Conservation (phyloP, 805 yeast genomes). For the Wickerhamiella galacta region DNA sequence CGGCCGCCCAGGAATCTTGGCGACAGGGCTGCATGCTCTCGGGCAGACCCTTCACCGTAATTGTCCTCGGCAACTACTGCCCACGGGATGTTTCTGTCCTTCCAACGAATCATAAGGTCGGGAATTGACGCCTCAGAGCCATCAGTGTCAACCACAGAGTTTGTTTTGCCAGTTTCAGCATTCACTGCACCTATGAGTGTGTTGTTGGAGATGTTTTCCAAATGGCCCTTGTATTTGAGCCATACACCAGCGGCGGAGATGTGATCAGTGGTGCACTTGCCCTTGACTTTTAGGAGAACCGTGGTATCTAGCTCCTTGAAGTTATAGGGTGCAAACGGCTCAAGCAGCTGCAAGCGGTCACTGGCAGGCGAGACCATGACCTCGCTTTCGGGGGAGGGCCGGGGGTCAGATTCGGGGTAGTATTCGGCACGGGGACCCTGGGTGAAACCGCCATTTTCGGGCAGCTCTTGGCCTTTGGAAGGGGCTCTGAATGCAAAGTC, state of each 20-base stretch:
- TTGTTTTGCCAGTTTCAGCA: conserved; percentile 92
- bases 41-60: conserved; percentile 98
- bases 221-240: conserved; percentile 96
- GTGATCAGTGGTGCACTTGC: conserved; percentile 97
- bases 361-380: conserved; percentile 73
- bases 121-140: conserved; percentile 71
- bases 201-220: conserved; percentile 88
- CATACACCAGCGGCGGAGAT: conserved; percentile 98
- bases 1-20: conserved; percentile 91
- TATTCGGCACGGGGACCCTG: conserved; percentile 51
- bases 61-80: conserved; percentile 92
- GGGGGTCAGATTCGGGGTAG: conserved; percentile 56
- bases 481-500: conserved; percentile 63
- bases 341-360: conserved; percentile 78
- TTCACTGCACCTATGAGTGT: conserved; percentile 94
- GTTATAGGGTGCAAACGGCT: conserved; percentile 76
- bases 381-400: conserved; percentile 39
- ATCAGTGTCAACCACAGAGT: conserved; percentile 73
- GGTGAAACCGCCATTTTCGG: conserved; percentile 47
- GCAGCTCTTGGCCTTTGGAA: conserved; percentile 74
- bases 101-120: conserved; percentile 95
- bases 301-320: conserved; percentile 67
- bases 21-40: conserved; percentile 95
- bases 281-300: conserved; percentile 80
- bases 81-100: conserved; percentile 73